Percentiles rank a stretch among this genome's conserved stretches.
These are phyloP conservation scores for Paecilomyces sp. DNA, from an alignment of 2,329 filamentous ascomycete species.

Conservation along the genomic window DNA sequence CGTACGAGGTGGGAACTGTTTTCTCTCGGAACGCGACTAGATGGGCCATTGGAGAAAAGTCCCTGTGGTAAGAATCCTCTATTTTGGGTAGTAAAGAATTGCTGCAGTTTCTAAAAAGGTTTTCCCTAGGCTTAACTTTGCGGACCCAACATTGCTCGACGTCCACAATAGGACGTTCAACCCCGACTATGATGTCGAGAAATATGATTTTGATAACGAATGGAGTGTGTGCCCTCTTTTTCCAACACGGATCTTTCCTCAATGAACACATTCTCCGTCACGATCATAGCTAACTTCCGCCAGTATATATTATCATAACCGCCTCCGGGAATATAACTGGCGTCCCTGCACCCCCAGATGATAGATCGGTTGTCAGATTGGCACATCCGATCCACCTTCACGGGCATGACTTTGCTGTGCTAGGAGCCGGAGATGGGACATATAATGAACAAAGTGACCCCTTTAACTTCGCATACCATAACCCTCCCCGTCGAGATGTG, in stretches of 20 bases:
- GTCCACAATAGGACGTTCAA: conserved; percentile 13
- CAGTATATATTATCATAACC: conserved; percentile 1
- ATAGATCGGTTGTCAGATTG: conserved; percentile 5
- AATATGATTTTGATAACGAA: conserved; percentile 7
- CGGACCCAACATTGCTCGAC: conserved; percentile 18
- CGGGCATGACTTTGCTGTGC: conserved; percentile 22
- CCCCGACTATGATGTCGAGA: conserved; percentile 12
- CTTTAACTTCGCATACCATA: conserved; percentile 9
- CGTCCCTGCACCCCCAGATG: not conserved
- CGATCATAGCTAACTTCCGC: not conserved
- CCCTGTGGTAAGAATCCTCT: conserved; percentile 11
- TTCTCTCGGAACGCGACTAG: conserved; percentile 6
- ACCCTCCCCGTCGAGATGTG: conserved; percentile 28
- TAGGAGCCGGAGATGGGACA: conserved; percentile 11
- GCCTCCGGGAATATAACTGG: not conserved
- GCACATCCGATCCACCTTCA: conserved; percentile 23
- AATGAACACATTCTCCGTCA: not conserved
- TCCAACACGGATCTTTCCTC: not conserved
- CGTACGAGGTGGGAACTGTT: conserved; percentile 13
- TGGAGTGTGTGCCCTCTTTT: not conserved
- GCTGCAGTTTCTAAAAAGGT: not conserved
- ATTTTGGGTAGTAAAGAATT: not conserved
- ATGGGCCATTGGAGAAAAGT: conserved; percentile 17
- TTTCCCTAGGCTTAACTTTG: conserved; percentile 11
- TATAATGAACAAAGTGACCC: conserved; percentile 8